phyloP scores from a whole-genome alignment of 1,284 basidiomycete species.

The Ustilago nuda region DNA sequence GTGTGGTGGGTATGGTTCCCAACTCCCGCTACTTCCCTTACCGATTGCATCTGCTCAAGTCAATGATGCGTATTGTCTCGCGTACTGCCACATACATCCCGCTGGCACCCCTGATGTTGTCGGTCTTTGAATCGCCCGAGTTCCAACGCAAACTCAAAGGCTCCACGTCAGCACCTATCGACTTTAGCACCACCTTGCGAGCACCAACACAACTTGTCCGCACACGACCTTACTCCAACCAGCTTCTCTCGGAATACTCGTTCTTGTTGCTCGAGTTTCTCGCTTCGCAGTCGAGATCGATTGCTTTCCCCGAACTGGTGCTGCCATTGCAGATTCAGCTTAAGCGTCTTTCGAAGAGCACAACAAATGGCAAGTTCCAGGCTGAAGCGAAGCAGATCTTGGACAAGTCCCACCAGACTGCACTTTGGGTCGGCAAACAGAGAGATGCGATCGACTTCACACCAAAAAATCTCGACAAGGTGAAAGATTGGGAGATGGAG shows the following conservation, averaged over 20 bases:
- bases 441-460: constrained; percentile 64
- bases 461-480: constrained; percentile 53
- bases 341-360: constrained; percentile 58
- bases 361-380: constrained; percentile 54
- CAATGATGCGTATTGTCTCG: constrained; percentile 79
- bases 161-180: constrained; percentile 88
- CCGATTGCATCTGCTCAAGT: constrained; percentile 79
- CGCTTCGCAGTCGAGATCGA: constrained; percentile 72
- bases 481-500: constrained; percentile 49
- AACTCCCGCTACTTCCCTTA: constrained; percentile 84
- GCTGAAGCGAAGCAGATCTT: constrained; percentile 54
- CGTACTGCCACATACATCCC: constrained; percentile 90
- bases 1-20: constrained; percentile 90
- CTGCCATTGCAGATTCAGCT: constrained; percentile 80
- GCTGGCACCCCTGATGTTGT: constrained; percentile 84
- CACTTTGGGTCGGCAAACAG: constrained; percentile 57
- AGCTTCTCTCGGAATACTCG: constrained; percentile 82
- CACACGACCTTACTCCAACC: constrained; percentile 87
- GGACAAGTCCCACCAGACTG: constrained; percentile 63
- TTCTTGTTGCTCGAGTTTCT: constrained; percentile 82
- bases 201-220: constrained; percentile 88
- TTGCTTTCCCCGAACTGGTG: constrained; percentile 92
- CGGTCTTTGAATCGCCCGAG: constrained; percentile 82
- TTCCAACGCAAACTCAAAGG: constrained; percentile 84
- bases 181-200: constrained; percentile 87